phyloP scores from a whole-genome alignment of 257 asterid genomes.

The Plantago ovata region DNA sequence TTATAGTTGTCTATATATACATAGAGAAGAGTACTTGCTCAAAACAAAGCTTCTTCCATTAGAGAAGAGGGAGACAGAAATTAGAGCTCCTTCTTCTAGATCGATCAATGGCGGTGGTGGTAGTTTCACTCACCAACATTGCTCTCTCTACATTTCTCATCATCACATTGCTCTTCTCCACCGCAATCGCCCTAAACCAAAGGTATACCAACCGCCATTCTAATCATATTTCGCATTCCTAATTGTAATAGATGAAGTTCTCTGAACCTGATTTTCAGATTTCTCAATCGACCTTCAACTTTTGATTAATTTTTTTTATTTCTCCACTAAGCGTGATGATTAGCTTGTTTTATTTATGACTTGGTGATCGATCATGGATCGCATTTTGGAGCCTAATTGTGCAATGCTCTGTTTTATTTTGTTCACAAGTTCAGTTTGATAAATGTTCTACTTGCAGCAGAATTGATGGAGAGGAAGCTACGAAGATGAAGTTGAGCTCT shows the following conservation, averaged over 20 bases:
- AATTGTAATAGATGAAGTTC: no score
- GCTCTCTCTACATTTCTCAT: conserved; percentile 34
- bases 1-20: no score
- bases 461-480: conserved; percentile 29
- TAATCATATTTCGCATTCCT: no score
- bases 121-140: conserved; percentile 20
- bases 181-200: conserved; percentile 24
- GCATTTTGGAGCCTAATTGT: no score
- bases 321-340: neutral
- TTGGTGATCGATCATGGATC: no score
- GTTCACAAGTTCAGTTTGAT: neutral
- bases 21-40: no score
- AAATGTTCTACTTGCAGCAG: conserved; percentile 27
- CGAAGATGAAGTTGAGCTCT: conserved; percentile 28
- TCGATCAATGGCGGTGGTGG: conserved; percentile 38
- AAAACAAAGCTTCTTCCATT: no score
- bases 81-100: neutral
- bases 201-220: conserved; percentile 34
- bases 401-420: conserved; percentile 6
- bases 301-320: neutral
- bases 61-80: no score
- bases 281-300: no score
- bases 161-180: conserved; percentile 27
- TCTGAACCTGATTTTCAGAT: no score
- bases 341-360: no score